phyloP scores from a whole-genome alignment of 495 filamentous ascomycete genomes.

The Extremus antarcticus region DNA sequence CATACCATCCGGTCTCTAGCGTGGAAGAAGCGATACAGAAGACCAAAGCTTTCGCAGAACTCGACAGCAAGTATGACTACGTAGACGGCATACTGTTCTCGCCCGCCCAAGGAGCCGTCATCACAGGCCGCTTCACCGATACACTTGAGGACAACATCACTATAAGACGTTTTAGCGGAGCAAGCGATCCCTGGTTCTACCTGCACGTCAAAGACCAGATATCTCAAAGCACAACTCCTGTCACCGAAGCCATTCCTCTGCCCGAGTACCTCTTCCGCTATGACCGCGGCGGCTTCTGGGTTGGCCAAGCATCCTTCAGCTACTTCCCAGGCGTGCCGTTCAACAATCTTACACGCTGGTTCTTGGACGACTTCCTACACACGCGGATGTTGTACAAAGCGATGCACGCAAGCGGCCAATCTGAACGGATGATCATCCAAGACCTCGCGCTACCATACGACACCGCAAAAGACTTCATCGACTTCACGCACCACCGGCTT shows the following conservation, averaged over 20 bases:
- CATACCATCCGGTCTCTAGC: constrained; percentile 35
- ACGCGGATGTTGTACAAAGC: constrained; percentile 49
- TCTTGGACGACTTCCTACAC: constrained; percentile 42
- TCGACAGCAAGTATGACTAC: constrained; percentile 38
- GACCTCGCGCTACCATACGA: constrained; percentile 45
- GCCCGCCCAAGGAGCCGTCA: constrained; percentile 34
- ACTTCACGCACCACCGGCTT: constrained; percentile 35
- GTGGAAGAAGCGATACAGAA: constrained; percentile 34
- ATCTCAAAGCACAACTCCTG: constrained; percentile 9
- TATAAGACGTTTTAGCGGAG: constrained; percentile 35
- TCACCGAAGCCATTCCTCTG: constrained; percentile 41
- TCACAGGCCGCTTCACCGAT: constrained; percentile 39
- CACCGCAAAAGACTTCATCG: constrained; percentile 38
- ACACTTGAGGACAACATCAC: constrained; percentile 1
- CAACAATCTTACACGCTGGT: constrained; percentile 42
- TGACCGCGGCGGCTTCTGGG: constrained; percentile 53
- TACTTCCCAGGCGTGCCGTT: constrained; percentile 47
- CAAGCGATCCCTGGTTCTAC: constrained; percentile 50
- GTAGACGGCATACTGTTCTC: constrained; percentile 45
- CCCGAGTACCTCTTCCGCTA: constrained; percentile 53
- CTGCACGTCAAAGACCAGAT: constrained; percentile 34
- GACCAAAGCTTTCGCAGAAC: constrained; percentile 28
- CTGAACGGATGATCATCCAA: constrained; percentile 41
- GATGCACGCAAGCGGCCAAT: constrained; percentile 41
- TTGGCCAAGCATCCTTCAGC: constrained; percentile 38